These are phyloP conservation scores for Artemisia argyi DNA, from an alignment of 129 eudicot species.

Conservation along the genomic window DNA sequence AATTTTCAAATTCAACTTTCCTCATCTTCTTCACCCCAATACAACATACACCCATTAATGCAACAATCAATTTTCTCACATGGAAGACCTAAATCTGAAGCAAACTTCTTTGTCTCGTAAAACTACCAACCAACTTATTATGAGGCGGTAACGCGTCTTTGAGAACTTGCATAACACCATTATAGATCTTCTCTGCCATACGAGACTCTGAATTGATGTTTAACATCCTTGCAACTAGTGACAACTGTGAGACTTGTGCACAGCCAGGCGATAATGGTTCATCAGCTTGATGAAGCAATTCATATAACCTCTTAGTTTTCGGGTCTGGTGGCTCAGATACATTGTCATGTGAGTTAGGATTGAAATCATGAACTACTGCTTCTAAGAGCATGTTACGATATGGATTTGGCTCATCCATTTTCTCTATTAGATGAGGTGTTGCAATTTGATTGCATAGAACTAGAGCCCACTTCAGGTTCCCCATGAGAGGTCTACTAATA, in stretches of 20 bases:
- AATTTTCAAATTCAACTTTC: background rate
- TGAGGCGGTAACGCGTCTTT: background rate
- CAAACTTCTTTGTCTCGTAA: slow-evolving; percentile 1
- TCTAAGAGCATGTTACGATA: background rate
- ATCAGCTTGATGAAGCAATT: background rate
- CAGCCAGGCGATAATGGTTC: background rate
- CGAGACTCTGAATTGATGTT: slow-evolving; percentile 3
- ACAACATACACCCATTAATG: background rate
- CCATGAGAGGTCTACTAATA: background rate
- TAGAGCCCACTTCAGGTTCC: background rate
- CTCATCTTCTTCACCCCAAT: background rate
- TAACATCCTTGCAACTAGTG: background rate
- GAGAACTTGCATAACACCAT: background rate
- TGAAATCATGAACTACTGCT: background rate
- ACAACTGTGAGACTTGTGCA: background rate
- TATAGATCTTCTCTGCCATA: background rate
- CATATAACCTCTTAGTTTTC: background rate
- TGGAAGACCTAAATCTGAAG: background rate
- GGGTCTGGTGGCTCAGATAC: background rate
- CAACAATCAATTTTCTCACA: slow-evolving; percentile 1
- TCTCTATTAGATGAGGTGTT: background rate
- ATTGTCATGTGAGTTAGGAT: background rate
- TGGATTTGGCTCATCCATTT: background rate
- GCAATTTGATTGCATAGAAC: background rate
- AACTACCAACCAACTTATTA: background rate